Base-by-base conservation (phyloP, 306 rosid species). In the Quercus mongolica region DNA sequence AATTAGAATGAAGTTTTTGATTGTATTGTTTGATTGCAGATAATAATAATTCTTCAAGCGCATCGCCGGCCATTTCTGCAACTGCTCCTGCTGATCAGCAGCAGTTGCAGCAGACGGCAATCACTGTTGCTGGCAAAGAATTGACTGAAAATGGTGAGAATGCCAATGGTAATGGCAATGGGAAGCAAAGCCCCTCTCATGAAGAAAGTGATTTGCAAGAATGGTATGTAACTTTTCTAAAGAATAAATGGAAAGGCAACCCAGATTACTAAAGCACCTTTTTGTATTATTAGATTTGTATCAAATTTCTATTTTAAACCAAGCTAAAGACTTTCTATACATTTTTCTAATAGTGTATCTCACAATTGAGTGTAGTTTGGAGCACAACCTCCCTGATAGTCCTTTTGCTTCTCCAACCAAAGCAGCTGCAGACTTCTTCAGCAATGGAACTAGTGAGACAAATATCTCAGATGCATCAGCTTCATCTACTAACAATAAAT, bases 361-460 rank as follows among this genome's bases (percentile, higher is more conserved):
- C 73, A 12, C 55, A 79, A 78, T 83, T 84, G 63, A 86, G 71
- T 86, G 89, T 92, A 95, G 99, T 77, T 93, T 93, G 91, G 99
- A 93, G 86, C 97, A 93, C 72, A 95, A 95, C 75, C 99, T 95
- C 65, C 99, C 99, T 0, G 98, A 95, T 79, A 93, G 96, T 81
- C 99, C 96, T 35, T 95, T 95, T 80, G 99, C 99, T 21, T 95
- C 99, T 38, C 98, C 99, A 6, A 92, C 94, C 11, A 95, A 95
- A 85, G 93, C 87, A 28, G 84, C 84, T 58, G 84, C 83, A 13
- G 87, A 89, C 54, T 85, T 81, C 74, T 90, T 89, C 84, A 71
- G 88, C 63, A 80, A 73, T 70, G 82, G 78, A 23, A 56, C 86
- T 18, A 79, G 46, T 33, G 97, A 88, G 78, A 80, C 88, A 85